These are phyloP conservation scores for Ganoderma leucocontextum DNA, from an alignment of 1,284 basidiomycete species.

Conservation along the genomic window DNA sequence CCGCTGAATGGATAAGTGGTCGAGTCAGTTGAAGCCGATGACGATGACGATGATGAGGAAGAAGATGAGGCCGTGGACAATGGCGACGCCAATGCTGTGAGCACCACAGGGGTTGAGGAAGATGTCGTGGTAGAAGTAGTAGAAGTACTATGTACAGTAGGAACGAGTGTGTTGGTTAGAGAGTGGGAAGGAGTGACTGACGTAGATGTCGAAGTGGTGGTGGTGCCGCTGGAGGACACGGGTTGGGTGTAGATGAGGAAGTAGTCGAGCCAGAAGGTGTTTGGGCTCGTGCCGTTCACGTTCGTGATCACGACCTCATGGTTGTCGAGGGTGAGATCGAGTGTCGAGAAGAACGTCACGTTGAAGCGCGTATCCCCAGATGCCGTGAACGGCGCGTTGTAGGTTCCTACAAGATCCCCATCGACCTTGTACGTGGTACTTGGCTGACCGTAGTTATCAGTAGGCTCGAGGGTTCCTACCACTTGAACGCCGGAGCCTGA, in stretches of 20 bases:
- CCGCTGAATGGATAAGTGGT: neutral
- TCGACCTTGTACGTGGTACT: constrained; percentile 30
- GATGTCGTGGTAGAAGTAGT: neutral
- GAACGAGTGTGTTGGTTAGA: neutral
- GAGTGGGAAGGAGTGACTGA: neutral
- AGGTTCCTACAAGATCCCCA: constrained; percentile 11
- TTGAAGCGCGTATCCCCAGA: constrained; percentile 14
- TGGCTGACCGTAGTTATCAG: constrained; percentile 23
- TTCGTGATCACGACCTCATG: constrained; percentile 31
- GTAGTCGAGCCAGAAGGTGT: constrained; percentile 30
- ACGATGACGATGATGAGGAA: neutral
- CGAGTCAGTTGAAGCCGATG: neutral
- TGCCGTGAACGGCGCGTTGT: constrained; percentile 19
- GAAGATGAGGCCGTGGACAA: neutral
- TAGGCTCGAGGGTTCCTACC: constrained; percentile 23
- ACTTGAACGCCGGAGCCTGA: constrained; percentile 32
- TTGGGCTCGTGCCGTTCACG: constrained; percentile 28
- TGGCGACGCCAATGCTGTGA: neutral
- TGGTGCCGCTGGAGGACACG: neutral
- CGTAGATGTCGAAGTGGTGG: constrained; percentile 3
- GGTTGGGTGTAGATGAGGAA: constrained; percentile 19
- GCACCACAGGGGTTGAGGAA: neutral
- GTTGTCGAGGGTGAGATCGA: constrained; percentile 14
- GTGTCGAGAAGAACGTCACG: constrained; percentile 26
- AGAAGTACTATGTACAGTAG: neutral